Conservation (phyloP, 192 early-diverging fungal species). For the Ambispora gerdemannii region DNA sequence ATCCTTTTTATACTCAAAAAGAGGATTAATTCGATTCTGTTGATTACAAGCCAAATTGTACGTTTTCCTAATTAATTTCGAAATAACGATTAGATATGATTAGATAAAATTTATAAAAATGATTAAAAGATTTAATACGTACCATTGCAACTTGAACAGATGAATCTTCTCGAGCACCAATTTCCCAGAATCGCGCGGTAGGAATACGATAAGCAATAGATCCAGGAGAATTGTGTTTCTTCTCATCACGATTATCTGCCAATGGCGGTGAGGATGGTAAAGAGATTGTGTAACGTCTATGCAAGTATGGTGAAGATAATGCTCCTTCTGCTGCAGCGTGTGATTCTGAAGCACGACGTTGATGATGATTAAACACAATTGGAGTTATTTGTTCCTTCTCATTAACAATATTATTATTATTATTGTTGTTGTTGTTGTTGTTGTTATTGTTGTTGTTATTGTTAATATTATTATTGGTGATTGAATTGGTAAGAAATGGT, state of each 20-base stretch:
- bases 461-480: not conserved
- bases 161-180: constrained; percentile 15
- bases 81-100: too few species aligned
- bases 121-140: constrained; percentile 10
- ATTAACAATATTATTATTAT: not conserved
- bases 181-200: constrained; percentile 13
- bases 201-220: not conserved
- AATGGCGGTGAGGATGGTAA: not conserved
- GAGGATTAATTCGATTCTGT: too few species aligned
- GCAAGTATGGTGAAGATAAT: not conserved
- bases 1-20: too few species aligned
- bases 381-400: not conserved
- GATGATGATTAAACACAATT: not conserved
- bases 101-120: too few species aligned
- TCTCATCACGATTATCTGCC: not conserved
- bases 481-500: not conserved
- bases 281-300: constrained; percentile 19
- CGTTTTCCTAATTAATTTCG: too few species aligned
- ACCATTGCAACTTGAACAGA: constrained; percentile 31
- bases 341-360: constrained; percentile 21
- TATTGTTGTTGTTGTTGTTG: not conserved
- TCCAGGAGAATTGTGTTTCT: not conserved
- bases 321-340: not conserved
- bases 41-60: too few species aligned
- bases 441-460: not conserved